Conservation (phyloP, 768 basidiomycete species). For the Cyclocybe cylindracea region DNA sequence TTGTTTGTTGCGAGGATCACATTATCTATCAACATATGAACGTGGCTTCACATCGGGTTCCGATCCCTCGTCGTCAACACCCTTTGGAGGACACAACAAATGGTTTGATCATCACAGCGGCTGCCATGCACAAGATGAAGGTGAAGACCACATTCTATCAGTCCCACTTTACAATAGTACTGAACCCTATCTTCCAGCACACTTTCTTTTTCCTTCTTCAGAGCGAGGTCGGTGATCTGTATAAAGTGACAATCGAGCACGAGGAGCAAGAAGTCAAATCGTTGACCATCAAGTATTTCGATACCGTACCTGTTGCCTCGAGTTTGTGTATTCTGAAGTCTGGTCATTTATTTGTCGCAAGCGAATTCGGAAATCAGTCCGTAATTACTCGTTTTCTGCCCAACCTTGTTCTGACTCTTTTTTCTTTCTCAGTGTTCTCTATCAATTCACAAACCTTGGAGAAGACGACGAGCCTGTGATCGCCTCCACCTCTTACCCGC, state of each 20-base stretch:
- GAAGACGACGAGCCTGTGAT: conserved; percentile 95
- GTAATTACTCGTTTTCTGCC: conserved; percentile 27
- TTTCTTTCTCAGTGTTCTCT: conserved; percentile 65
- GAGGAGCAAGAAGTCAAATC: conserved; percentile 93
- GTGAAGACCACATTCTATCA: conserved; percentile 35
- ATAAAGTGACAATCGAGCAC: conserved; percentile 98
- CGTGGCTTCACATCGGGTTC: conserved; percentile 87
- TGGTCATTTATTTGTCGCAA: conserved; percentile 95
- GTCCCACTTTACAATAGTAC: background rate
- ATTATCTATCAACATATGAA: conserved; percentile 98
- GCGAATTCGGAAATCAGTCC: conserved; percentile 97
- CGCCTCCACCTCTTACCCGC: conserved; percentile 83
- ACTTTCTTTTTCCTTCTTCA: conserved; percentile 99
- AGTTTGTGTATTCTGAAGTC: conserved; percentile 97
- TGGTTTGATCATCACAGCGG: conserved; percentile 87
- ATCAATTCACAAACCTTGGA: conserved; percentile 97
- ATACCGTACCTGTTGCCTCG: conserved; percentile 92
- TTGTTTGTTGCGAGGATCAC: conserved; percentile 98
- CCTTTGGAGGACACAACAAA: conserved; percentile 84
- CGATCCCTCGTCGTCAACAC: conserved; percentile 88
- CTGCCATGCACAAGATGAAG: conserved; percentile 99
- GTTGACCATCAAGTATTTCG: conserved; percentile 98
- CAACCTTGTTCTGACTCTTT: conserved; percentile 12
- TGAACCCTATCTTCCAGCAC: conserved; percentile 52
- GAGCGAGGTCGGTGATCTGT: conserved; percentile 96